These are phyloP conservation scores for Basidiobolus meristosporus DNA, from an alignment of 371 early-diverging fungal species.

Conservation along the genomic window DNA sequence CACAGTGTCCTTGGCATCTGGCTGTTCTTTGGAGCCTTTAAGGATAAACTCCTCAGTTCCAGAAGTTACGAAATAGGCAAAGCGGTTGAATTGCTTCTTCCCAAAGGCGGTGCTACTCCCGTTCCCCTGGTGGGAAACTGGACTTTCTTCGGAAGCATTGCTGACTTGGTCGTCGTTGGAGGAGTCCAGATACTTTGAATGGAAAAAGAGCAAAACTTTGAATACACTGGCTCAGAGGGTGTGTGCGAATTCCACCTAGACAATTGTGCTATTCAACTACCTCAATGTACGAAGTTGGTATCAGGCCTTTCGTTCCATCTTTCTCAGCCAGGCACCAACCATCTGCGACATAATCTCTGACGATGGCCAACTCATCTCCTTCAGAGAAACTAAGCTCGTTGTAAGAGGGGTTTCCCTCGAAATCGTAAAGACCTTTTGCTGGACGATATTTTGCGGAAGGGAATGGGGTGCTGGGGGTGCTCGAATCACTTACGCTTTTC, in stretches of 20 bases:
- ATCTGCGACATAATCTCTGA: constrained; percentile 13
- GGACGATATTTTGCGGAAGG: no score
- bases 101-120: constrained; percentile 12
- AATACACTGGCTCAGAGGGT: no score
- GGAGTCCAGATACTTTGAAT: no score
- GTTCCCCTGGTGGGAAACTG: constrained; percentile 5
- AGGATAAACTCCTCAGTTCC: constrained; percentile 19
- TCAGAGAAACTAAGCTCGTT: constrained; percentile 14
- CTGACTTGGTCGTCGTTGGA: no score
- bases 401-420: constrained; percentile 6
- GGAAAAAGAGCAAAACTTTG: no score
- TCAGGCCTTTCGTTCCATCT: constrained; percentile 13
- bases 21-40: constrained; percentile 3
- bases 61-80: constrained; percentile 19
- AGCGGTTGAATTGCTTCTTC: constrained; percentile 14
- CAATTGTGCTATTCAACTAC: constrained; percentile 7
- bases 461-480: no score
- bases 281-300: constrained; percentile 15
- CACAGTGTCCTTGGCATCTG: constrained; percentile 8
- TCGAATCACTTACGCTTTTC: no score
- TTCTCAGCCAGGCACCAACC: constrained; percentile 18
- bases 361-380: constrained; percentile 12
- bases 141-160: no score
- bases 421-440: constrained; percentile 6
- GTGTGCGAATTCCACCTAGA: not conserved